Percentiles rank a stretch among this genome's conserved stretches.
Evolutionary conservation across 306 rosid species (phyloP).

Genomic region (Pyrus pyrifolia): DNA sequence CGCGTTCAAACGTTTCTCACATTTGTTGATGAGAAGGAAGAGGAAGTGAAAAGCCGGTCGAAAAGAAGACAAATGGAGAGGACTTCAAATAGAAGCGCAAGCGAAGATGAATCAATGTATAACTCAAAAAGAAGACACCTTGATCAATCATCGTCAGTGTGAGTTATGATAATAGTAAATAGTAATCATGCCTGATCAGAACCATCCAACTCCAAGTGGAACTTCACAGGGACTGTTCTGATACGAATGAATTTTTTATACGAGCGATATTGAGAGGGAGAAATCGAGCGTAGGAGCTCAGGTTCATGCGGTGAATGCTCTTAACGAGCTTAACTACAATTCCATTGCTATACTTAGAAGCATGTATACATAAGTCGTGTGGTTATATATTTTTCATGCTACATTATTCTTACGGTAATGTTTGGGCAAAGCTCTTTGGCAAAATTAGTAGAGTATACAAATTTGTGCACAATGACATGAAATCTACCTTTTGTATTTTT

Average conservation of each 20-base stretch:
- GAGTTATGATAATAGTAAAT: background rate
- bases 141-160: background rate
- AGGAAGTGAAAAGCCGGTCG: conserved; percentile 35
- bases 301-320: background rate
- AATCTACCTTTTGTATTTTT: background rate
- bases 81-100: conserved; percentile 31
- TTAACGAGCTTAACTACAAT: background rate
- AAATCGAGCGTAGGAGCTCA: background rate
- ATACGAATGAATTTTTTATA: background rate
- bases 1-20: conserved; percentile 55
- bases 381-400: background rate
- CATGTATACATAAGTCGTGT: background rate
- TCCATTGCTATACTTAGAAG: background rate
- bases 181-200: background rate
- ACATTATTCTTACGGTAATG: background rate
- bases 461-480: background rate
- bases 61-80: conserved; percentile 58
- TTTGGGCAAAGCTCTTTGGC: background rate
- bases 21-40: conserved; percentile 68
- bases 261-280: background rate
- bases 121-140: conserved; percentile 24
- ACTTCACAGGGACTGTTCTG: background rate
- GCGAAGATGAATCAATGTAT: conserved; percentile 27
- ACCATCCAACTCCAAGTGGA: background rate
- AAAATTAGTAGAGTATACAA: background rate